These are phyloP conservation scores for Gloeopeniophorella convolvens DNA, from an alignment of 768 basidiomycete species.

Conservation along the genomic window DNA sequence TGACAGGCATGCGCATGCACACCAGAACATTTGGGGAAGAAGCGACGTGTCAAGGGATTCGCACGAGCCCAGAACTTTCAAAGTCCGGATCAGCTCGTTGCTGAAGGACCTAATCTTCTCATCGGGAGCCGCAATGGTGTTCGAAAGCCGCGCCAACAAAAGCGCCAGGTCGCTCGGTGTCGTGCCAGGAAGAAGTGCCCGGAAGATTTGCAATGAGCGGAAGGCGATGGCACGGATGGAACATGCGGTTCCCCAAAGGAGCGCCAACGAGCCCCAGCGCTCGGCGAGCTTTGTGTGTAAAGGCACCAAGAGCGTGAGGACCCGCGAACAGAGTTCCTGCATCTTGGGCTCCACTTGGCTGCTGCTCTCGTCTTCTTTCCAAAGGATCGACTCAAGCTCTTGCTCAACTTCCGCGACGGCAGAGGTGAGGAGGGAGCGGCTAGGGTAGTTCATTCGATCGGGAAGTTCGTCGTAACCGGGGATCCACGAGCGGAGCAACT, in stretches of 20 bases:
- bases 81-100: slow-evolving; percentile 72
- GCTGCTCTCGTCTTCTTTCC: slow-evolving; percentile 64
- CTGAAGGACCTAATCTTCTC: slow-evolving; percentile 77
- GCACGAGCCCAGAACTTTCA: slow-evolving; percentile 53
- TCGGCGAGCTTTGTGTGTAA: slow-evolving; percentile 62
- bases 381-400: slow-evolving; percentile 51
- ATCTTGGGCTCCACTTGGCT: slow-evolving; percentile 58
- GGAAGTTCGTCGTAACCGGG: slow-evolving; percentile 70
- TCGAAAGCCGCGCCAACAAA: slow-evolving; percentile 76
- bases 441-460: slow-evolving; percentile 46
- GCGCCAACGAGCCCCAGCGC: slow-evolving; percentile 72
- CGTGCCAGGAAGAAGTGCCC: slow-evolving; percentile 67
- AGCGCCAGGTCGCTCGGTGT: slow-evolving; percentile 68
- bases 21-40: slow-evolving; percentile 86
- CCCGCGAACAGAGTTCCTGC: slow-evolving; percentile 55
- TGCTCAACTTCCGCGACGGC: slow-evolving; percentile 50
- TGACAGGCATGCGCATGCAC: slow-evolving; percentile 68
- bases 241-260: slow-evolving; percentile 83
- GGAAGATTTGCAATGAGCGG: slow-evolving; percentile 86
- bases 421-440: slow-evolving; percentile 43
- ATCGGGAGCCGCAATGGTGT: slow-evolving; percentile 72
- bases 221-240: slow-evolving; percentile 82
- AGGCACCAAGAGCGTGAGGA: slow-evolving; percentile 63
- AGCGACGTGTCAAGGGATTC: slow-evolving; percentile 53
- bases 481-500: slow-evolving; percentile 74